These are phyloP conservation scores for Podospora pseudoanserina DNA, from an alignment of 495 filamentous ascomycete genomes.

Conservation along the genomic window DNA sequence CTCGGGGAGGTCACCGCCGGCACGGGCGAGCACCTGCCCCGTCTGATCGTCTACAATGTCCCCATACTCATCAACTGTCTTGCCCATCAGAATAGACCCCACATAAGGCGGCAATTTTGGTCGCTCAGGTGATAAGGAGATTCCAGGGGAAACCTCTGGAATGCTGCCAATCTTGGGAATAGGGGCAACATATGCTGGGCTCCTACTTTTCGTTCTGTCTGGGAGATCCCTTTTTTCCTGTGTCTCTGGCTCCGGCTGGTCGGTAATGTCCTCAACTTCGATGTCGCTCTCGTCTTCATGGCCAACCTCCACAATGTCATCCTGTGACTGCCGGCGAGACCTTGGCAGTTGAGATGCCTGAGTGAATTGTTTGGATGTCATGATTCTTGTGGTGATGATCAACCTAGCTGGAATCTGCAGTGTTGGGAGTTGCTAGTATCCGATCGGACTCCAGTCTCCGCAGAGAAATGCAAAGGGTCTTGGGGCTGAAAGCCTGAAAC, in stretches of 20 bases:
- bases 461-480: background rate
- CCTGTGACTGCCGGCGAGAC: background rate
- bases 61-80: conserved; percentile 68
- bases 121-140: conserved; percentile 18
- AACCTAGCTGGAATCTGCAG: background rate
- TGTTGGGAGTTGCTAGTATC: background rate
- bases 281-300: conserved; percentile 5
- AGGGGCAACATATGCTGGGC: conserved; percentile 32
- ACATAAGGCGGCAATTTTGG: conserved; percentile 34
- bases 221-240: conserved; percentile 8
- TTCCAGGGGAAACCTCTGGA: conserved; percentile 20
- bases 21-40: conserved; percentile 44
- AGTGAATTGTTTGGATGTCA: background rate
- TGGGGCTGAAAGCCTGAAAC: conserved; percentile 5
- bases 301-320: conserved; percentile 7
- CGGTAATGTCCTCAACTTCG: conserved; percentile 2
- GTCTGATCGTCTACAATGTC: conserved; percentile 66
- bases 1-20: conserved; percentile 44
- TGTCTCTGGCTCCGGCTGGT: conserved; percentile 3
- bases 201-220: conserved; percentile 20
- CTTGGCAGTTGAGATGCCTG: background rate
- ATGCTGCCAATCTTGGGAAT: conserved; percentile 33
- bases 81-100: conserved; percentile 60
- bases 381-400: background rate
- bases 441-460: background rate